phyloP scores from a whole-genome alignment of 306 rosid genomes.

The Phaseolus lunatus region DNA sequence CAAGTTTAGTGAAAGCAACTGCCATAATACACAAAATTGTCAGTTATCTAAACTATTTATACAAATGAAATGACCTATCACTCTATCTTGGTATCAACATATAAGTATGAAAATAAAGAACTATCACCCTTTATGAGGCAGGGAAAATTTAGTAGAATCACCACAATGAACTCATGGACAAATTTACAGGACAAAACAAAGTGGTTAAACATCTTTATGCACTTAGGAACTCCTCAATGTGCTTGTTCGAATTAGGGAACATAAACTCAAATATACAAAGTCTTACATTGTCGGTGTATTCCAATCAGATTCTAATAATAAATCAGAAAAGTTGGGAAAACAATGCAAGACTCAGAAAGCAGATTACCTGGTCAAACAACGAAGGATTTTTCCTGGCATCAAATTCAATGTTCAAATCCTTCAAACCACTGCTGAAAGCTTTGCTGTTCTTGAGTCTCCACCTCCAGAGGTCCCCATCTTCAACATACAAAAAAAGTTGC shows the following conservation, averaged over 20 bases:
- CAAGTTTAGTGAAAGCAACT: slow-evolving; percentile 76
- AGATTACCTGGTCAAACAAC: slow-evolving; percentile 69
- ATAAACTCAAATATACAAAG: background rate
- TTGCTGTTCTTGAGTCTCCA: slow-evolving; percentile 84
- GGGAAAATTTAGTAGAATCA: background rate
- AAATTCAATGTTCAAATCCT: slow-evolving; percentile 69
- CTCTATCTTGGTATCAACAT: background rate
- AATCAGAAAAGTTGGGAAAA: background rate
- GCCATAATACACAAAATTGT: slow-evolving; percentile 45
- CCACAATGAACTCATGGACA: slow-evolving; percentile 2
- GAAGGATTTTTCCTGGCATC: slow-evolving; percentile 63
- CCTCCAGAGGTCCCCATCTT: slow-evolving; percentile 94
- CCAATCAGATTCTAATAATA: background rate
- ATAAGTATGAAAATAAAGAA: background rate
- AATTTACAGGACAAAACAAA: background rate
- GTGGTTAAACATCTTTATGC: background rate
- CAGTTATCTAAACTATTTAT: slow-evolving; percentile 12
- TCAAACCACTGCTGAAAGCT: slow-evolving; percentile 82
- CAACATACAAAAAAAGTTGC: slow-evolving; percentile 68
- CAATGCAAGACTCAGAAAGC: background rate
- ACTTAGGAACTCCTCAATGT: background rate
- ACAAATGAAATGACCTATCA: background rate
- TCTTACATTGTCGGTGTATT: background rate
- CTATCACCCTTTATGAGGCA: slow-evolving; percentile 3
- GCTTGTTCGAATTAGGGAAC: slow-evolving; percentile 10